Evolutionary conservation across 1,284 basidiomycete species (phyloP), one percentile per base, ranked within the genome.

Genomic region (Tilletia horrida): DNA sequence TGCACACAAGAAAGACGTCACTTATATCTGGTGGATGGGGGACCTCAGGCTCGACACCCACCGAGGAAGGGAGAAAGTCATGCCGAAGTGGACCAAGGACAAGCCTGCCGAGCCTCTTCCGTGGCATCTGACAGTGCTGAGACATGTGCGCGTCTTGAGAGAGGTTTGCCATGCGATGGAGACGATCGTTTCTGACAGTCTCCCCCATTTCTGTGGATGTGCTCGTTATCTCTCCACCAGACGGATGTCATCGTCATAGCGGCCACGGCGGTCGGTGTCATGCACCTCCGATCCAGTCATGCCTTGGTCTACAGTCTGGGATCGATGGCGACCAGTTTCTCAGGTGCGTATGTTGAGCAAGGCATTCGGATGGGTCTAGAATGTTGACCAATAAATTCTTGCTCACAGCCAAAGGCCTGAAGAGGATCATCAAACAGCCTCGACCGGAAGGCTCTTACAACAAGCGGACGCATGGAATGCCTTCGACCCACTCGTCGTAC

Each of bases 381-480:
- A 6, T 44, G 11, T 25, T 44, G 43, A 44, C 16, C 1, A 1
- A 7, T 3, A 1, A 7, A 21, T 40, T n/a, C 31, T 43, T 35
- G 35, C 42, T 0, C 21, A 48, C 44, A 62, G 67, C 68, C 6
- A 69, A 69, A 57, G 52, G 45, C 9, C 59, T 69, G 31, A 69
- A 69, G 63, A 55, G n/a, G 47, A 40, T 69, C 62, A 69, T 69
- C 43, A 67, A 67, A 21, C 50, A 69, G 27, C 68, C 68, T 14
- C 48, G 68, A 3, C 68, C 68, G 3, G 47, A 62, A 29, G 66
- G 66, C 27, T 67, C 66, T 9, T 43, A 31, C 40, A 61, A 67
- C 47, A 67, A 63, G 47, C 63, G 63, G 45, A 69, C 68, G 4
- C 66, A 63, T 45, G 68, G 68, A 8, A 64, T 69, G 68, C 68